phyloP scores from a whole-genome alignment of 768 basidiomycete genomes.

The Mycena chlorophos region DNA sequence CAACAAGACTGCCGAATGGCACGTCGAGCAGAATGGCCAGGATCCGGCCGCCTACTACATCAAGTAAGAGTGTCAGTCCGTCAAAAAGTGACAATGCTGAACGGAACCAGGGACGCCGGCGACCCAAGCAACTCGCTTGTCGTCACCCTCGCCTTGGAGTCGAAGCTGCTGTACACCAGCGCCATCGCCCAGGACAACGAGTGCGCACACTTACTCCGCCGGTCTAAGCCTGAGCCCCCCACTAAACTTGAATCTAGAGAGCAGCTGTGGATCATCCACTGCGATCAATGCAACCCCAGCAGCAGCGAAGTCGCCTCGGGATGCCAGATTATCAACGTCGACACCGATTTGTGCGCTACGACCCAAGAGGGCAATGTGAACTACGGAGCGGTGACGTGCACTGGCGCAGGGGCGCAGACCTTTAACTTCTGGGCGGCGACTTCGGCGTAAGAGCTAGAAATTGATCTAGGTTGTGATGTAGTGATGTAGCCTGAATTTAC shows the following conservation, averaged over 20 bases:
- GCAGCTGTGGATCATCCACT: conserved; percentile 18
- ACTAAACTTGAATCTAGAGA: background rate
- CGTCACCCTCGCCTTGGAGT: conserved; percentile 4
- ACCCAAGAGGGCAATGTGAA: conserved; percentile 6
- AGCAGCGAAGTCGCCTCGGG: conserved; percentile 14
- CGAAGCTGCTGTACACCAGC: too few relatives aligned
- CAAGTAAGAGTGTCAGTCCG: conserved; percentile 7
- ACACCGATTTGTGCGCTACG: conserved; percentile 13
- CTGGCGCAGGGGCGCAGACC: conserved; percentile 8
- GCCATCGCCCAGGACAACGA: too few relatives aligned
- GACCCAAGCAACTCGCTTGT: conserved; percentile 5
- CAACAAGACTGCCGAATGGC: conserved; percentile 18
- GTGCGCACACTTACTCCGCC: too few relatives aligned
- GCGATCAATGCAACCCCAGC: conserved; percentile 12
- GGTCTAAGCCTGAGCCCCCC: too few relatives aligned
- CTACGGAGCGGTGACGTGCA: conserved; percentile 3
- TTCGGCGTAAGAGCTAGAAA: too few relatives aligned
- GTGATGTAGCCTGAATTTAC: too few relatives aligned
- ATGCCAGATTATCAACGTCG: conserved; percentile 13
- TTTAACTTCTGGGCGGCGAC: conserved; percentile 20
- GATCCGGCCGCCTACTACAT: conserved; percentile 14
- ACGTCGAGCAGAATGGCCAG: conserved; percentile 19
- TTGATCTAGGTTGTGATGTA: too few relatives aligned
- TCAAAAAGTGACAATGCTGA: background rate
- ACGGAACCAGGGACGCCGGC: background rate